Conservation (phyloP, 1,284 basidiomycete species). For the Pholiota adiposa region DNA sequence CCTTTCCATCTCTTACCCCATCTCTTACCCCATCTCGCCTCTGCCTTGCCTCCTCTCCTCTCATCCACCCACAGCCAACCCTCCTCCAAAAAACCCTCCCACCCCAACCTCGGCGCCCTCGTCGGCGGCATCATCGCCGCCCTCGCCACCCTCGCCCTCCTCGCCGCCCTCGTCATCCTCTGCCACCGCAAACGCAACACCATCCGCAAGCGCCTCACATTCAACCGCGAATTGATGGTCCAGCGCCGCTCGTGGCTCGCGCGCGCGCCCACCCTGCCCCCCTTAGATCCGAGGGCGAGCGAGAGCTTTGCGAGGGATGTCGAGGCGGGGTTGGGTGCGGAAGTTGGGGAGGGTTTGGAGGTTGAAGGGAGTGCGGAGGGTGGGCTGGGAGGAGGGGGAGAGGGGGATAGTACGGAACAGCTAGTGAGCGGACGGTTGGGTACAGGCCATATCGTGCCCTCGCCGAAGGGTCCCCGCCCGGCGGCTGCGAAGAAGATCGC, state of each 20-base stretch:
- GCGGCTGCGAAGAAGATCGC: background rate
- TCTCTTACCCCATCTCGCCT: no score
- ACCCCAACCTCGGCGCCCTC: constrained; percentile 18
- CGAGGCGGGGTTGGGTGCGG: constrained; percentile 5
- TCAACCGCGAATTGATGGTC: constrained; percentile 24
- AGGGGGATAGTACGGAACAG: background rate
- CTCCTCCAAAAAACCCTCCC: background rate
- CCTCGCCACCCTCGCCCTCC: constrained; percentile 13
- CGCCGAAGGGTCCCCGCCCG: constrained; percentile 15
- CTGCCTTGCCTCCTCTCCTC: background rate
- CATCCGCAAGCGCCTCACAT: constrained; percentile 16
- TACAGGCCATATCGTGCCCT: constrained; percentile 17
- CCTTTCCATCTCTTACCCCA: background rate
- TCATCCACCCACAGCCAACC: background rate
- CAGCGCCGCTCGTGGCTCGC: constrained; percentile 9
- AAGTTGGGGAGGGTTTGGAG: background rate
- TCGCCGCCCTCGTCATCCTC: constrained; percentile 15
- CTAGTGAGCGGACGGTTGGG: background rate
- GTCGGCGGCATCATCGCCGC: constrained; percentile 17
- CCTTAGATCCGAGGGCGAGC: background rate
- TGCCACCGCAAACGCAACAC: constrained; percentile 13
- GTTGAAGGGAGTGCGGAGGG: background rate
- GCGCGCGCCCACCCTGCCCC: constrained; percentile 1
- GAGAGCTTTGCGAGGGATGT: constrained; percentile 6
- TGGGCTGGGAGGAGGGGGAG: no score